These are phyloP conservation scores for Nitzschia sp. DNA, from an alignment of 108 stramenopile species.

Conservation along the genomic window DNA sequence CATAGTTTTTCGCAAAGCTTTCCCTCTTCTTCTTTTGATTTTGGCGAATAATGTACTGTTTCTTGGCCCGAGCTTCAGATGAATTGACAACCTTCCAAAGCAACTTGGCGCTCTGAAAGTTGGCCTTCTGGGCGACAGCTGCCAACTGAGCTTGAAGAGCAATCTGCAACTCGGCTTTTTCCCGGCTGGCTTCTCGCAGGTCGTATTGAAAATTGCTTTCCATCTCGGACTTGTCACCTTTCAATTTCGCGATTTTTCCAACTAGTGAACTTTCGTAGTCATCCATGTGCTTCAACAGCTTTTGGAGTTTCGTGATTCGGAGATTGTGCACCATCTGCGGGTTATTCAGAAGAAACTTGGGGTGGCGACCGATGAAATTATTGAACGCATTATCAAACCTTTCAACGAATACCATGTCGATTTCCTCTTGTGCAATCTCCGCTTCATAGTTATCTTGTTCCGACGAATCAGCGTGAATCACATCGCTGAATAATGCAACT, in stretches of 20 bases:
- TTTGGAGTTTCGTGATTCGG: slow-evolving; percentile 47
- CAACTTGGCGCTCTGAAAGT: slow-evolving; percentile 20
- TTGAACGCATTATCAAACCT: slow-evolving; percentile 45
- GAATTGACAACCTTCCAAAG: slow-evolving; percentile 37
- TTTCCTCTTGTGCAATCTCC: slow-evolving; percentile 27
- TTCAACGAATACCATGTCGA: slow-evolving; percentile 48
- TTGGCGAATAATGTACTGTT: slow-evolving; percentile 16
- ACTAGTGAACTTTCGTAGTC: slow-evolving; percentile 11
- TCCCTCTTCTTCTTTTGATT: background rate
- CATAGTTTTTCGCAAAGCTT: background rate
- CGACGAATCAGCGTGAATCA: background rate
- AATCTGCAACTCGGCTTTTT: slow-evolving; percentile 51
- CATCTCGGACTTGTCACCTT: slow-evolving; percentile 12
- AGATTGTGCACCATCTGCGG: slow-evolving; percentile 43
- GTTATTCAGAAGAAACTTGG: slow-evolving; percentile 26
- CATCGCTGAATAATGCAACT: background rate
- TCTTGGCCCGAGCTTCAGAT: slow-evolving; percentile 30
- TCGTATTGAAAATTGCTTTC: slow-evolving; percentile 23
- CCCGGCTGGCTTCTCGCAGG: slow-evolving; percentile 37
- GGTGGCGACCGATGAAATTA: slow-evolving; percentile 40
- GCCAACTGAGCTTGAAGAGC: slow-evolving; percentile 34
- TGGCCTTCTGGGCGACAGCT: slow-evolving; percentile 11
- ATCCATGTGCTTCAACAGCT: slow-evolving; percentile 31
- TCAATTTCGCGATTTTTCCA: slow-evolving; percentile 4
- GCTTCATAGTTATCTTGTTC: background rate